phyloP scores from a whole-genome alignment of 129 eudicot genomes.

The Ambrosia artemisiifolia region DNA sequence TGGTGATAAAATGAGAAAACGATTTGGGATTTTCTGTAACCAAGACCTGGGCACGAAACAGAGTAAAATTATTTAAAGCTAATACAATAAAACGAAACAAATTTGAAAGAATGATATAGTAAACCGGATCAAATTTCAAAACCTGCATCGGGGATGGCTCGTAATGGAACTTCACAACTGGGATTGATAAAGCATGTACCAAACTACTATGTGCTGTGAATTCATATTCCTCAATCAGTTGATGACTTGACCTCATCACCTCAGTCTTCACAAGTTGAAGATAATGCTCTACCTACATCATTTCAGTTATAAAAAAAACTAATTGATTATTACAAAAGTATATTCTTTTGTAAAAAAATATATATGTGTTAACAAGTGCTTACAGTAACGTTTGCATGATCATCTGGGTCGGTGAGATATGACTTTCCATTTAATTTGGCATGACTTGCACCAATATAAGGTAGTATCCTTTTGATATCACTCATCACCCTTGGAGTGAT shows the following conservation, averaged over 20 bases:
- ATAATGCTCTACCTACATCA: conserved; percentile 89
- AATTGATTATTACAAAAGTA: background rate
- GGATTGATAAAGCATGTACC: conserved; percentile 60
- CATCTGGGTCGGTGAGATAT: conserved; percentile 59
- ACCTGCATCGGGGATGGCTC: conserved; percentile 98
- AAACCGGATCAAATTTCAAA: background rate
- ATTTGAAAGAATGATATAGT: background rate
- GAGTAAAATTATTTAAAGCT: background rate
- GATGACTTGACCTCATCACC: conserved; percentile 64
- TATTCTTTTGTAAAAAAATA: background rate
- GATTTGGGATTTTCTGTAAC: conserved; percentile 66
- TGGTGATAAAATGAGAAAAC: conserved; percentile 82
- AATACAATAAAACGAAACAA: background rate
- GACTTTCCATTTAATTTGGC: conserved; percentile 59
- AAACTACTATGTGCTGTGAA: conserved; percentile 96
- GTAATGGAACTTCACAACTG: conserved; percentile 83
- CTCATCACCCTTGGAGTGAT: conserved; percentile 57
- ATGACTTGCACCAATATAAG: conserved; percentile 75
- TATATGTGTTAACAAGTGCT: conserved; percentile 11
- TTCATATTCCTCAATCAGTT: conserved; percentile 78
- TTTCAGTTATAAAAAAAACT: background rate
- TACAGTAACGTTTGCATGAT: conserved; percentile 80
- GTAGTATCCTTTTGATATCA: conserved; percentile 65
- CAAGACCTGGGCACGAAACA: conserved; percentile 49
- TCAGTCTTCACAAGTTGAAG: conserved; percentile 91